These are phyloP conservation scores for Syzygium aqueum DNA, from an alignment of 345 rosid species.

Conservation along the genomic window DNA sequence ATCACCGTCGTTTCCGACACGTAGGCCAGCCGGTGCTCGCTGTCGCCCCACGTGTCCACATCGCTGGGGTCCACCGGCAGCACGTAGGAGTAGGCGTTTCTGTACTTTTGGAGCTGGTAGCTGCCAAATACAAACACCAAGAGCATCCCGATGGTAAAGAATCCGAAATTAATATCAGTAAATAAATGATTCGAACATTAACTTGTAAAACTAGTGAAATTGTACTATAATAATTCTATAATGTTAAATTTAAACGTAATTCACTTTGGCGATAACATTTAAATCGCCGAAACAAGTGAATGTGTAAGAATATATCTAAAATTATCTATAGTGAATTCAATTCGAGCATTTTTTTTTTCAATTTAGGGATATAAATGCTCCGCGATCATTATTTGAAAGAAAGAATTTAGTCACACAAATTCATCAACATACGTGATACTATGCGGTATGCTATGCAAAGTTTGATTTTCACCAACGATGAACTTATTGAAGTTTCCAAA, in stretches of 20 bases:
- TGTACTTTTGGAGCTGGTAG: conserved; percentile 95
- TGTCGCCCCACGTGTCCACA: conserved; percentile 96
- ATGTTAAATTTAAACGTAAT: not conserved
- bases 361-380: not conserved
- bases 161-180: not conserved
- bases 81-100: conserved; percentile 83
- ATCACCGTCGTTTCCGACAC: conserved; percentile 95
- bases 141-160: not conserved
- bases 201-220: not conserved
- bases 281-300: not conserved
- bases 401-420: not conserved
- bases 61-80: conserved; percentile 86
- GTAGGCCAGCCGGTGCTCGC: conserved; percentile 94
- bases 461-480: not conserved
- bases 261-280: not conserved
- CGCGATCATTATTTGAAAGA: not conserved
- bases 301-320: not conserved
- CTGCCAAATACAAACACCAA: conserved; percentile 26
- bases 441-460: not conserved
- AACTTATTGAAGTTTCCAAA: not conserved
- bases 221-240: not conserved
- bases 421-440: not conserved
- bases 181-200: not conserved
- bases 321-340: not conserved
- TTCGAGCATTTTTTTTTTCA: not conserved